phyloP scores from a whole-genome alignment of 768 basidiomycete species.

The Lactarius indigo region DNA sequence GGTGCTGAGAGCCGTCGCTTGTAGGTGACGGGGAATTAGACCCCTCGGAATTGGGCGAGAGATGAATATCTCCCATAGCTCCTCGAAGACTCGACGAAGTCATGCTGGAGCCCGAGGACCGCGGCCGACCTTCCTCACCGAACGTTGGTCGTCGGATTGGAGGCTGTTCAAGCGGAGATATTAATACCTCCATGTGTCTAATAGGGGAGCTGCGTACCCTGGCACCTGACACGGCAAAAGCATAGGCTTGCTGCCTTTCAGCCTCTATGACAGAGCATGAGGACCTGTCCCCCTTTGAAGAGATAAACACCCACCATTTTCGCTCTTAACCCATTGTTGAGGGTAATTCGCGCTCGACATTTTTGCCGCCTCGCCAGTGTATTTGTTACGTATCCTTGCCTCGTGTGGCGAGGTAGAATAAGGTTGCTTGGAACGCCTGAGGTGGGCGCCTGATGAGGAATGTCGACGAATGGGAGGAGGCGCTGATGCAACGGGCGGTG shows the following conservation, averaged over 20 bases:
- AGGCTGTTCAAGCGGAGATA: constrained; percentile 30
- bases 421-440: constrained; percentile 26
- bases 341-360: constrained; percentile 24
- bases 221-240: constrained; percentile 20
- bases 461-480: constrained; percentile 21
- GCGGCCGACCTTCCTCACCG: constrained; percentile 29
- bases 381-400: constrained; percentile 19
- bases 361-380: constrained; percentile 12
- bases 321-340: constrained; percentile 25
- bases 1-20: constrained; percentile 28
- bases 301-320: constrained; percentile 15
- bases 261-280: constrained; percentile 9
- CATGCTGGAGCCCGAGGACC: constrained; percentile 43
- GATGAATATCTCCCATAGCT: constrained; percentile 55
- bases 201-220: constrained; percentile 28
- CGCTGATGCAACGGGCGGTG: constrained; percentile 12
- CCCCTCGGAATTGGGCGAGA: constrained; percentile 36
- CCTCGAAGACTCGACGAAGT: constrained; percentile 51
- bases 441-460: constrained; percentile 10
- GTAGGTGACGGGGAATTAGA: constrained; percentile 30
- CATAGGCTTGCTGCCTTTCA: constrained; percentile 23
- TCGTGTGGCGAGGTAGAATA: constrained; percentile 20
- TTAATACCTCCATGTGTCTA: constrained; percentile 22
- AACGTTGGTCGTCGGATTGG: constrained; percentile 28
- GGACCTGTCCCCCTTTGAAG: background rate